Evolutionary conservation across 2,329 filamentous ascomycete species (phyloP).

Genomic region (Chrysoporthe deuterocubensis): DNA sequence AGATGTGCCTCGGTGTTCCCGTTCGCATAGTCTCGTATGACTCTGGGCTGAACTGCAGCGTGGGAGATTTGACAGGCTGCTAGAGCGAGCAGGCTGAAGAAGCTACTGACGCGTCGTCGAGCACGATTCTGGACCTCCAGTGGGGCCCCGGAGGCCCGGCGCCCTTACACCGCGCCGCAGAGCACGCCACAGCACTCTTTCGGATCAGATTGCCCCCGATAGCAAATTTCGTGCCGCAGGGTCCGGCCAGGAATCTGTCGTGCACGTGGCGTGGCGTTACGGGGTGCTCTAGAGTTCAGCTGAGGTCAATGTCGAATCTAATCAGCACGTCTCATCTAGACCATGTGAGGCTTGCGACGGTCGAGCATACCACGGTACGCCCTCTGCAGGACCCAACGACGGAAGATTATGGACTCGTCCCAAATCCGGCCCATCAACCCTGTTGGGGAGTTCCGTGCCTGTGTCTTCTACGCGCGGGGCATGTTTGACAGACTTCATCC

Average conservation of each 20-base stretch:
- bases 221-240: not conserved
- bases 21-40: too few relatives aligned
- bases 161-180: not conserved
- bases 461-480: not conserved
- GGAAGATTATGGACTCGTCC: too few relatives aligned
- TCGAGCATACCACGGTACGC: too few relatives aligned
- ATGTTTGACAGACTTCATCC: not conserved
- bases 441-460: not conserved
- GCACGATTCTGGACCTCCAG: not conserved
- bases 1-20: too few relatives aligned
- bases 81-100: not conserved
- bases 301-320: too few relatives aligned
- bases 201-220: not conserved
- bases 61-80: not conserved
- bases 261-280: not conserved
- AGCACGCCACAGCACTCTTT: not conserved
- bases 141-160: not conserved
- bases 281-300: too few relatives aligned
- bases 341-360: too few relatives aligned
- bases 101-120: constrained; percentile 1
- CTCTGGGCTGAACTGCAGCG: too few relatives aligned
- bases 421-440: too few relatives aligned
- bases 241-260: not conserved
- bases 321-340: too few relatives aligned
- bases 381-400: too few relatives aligned